A percentile compares a stretch with the other conserved stretches of the same genome.
These are phyloP conservation scores for Batrachochytrium dendrobatidis DNA, from an alignment of 371 early-diverging fungal species.

Conservation along the genomic window DNA sequence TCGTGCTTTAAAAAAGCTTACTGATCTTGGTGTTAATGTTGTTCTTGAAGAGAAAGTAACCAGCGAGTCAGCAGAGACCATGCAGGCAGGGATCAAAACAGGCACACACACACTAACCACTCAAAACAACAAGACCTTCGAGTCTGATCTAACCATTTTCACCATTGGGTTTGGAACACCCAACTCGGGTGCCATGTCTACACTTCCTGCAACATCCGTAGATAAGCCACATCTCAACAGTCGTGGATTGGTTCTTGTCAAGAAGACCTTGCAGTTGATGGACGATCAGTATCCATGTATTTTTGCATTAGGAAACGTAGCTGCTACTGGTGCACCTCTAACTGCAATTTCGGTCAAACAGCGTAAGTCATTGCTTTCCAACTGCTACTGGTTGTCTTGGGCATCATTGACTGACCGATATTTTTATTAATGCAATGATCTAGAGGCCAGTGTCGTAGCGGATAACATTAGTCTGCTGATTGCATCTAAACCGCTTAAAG, in stretches of 20 bases:
- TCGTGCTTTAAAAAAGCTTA: not conserved
- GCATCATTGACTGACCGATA: too few relatives aligned
- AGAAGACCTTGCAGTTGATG: slow-evolving; percentile 56
- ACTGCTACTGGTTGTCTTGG: too few relatives aligned
- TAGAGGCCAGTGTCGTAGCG: too few relatives aligned
- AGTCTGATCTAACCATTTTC: slow-evolving; percentile 1
- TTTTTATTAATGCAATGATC: too few relatives aligned
- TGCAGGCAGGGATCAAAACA: not conserved
- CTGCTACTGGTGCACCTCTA: not conserved
- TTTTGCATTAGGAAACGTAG: slow-evolving; percentile 60
- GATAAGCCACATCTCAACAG: slow-evolving; percentile 25
- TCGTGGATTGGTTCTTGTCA: slow-evolving; percentile 44
- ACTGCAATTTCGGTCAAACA: not conserved
- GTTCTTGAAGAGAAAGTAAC: not conserved
- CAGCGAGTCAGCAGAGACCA: not conserved
- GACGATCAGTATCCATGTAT: slow-evolving; percentile 55
- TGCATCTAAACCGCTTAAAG: too few relatives aligned
- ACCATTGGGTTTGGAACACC: slow-evolving; percentile 50
- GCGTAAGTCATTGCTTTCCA: not conserved
- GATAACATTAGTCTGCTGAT: too few relatives aligned
- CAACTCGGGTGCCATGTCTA: slow-evolving; percentile 42
- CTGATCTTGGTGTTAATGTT: not conserved
- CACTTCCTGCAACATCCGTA: slow-evolving; percentile 33
- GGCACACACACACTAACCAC: slow-evolving; percentile 31
- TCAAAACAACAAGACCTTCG: not conserved